Percentiles rank a stretch among this genome's conserved stretches.
phyloP scores from a whole-genome alignment of 495 filamentous ascomycete genomes.

The Aspergillus cristatus region DNA sequence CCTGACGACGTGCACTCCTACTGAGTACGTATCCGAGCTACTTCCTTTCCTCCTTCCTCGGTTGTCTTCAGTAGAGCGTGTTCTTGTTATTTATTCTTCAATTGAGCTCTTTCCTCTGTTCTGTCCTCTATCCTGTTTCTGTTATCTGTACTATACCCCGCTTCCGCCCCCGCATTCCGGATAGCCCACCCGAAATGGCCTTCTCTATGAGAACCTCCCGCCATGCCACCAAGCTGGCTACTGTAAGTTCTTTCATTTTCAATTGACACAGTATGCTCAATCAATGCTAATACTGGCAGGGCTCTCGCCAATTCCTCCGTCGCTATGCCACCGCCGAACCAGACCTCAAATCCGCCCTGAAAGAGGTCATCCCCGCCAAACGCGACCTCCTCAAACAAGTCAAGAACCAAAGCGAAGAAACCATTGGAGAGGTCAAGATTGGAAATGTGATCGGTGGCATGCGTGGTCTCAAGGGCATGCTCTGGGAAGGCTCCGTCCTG shows the following conservation, averaged over 20 bases:
- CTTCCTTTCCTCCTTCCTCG: slow-evolving; percentile 2
- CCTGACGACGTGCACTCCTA: too few species aligned
- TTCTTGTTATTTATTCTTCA: slow-evolving; percentile 2
- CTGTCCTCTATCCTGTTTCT: slow-evolving; percentile 1
- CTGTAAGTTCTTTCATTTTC: slow-evolving; percentile 17
- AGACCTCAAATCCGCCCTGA: slow-evolving; percentile 78
- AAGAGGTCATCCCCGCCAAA: slow-evolving; percentile 79
- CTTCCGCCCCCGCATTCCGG: slow-evolving; percentile 12
- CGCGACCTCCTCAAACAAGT: slow-evolving; percentile 85
- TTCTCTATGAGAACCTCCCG: slow-evolving; percentile 31
- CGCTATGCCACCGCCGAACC: slow-evolving; percentile 59
- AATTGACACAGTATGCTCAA: background rate
- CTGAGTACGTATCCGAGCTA: too few species aligned
- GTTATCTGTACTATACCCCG: slow-evolving; percentile 15
- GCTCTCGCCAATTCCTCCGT: slow-evolving; percentile 22
- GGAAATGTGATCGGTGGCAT: slow-evolving; percentile 92
- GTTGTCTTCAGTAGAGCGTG: too few species aligned
- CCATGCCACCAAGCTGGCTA: slow-evolving; percentile 29
- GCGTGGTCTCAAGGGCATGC: slow-evolving; percentile 94
- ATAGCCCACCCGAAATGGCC: slow-evolving; percentile 22
- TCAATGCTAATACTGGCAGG: slow-evolving; percentile 1
- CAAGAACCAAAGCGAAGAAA: slow-evolving; percentile 73
- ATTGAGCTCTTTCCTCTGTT: slow-evolving; percentile 1
- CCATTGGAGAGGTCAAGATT: slow-evolving; percentile 87
- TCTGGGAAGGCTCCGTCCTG: slow-evolving; percentile 97